Evolutionary conservation across 2,329 filamentous ascomycete genomes (phyloP).

Genomic region (Trichoderma koningii): DNA sequence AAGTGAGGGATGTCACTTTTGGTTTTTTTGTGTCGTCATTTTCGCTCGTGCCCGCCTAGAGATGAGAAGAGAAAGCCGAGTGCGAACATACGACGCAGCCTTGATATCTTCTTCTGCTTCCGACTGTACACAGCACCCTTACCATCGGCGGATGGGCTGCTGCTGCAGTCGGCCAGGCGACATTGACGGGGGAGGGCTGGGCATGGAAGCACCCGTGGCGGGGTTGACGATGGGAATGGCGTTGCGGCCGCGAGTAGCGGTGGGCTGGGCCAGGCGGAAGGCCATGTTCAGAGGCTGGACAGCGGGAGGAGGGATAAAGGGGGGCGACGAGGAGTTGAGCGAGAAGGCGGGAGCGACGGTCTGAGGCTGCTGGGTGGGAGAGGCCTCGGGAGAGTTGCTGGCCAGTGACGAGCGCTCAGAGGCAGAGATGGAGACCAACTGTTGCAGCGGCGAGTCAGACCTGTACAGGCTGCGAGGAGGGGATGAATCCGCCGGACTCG

Average conservation of each 20-base stretch:
- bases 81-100: constrained; percentile 39
- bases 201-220: constrained; percentile 81
- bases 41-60: constrained; percentile 53
- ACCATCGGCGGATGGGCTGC: constrained; percentile 59
- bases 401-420: constrained; percentile 95
- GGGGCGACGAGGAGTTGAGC: constrained; percentile 65
- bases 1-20: constrained; percentile 46
- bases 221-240: constrained; percentile 98
- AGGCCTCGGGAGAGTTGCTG: constrained; percentile 89
- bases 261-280: constrained; percentile 87
- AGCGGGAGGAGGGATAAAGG: constrained; percentile 64
- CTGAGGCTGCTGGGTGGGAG: constrained; percentile 84
- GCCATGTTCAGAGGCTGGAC: constrained; percentile 66
- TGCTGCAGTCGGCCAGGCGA: constrained; percentile 65
- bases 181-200: constrained; percentile 78
- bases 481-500: constrained; percentile 28
- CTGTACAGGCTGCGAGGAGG: constrained; percentile 27
- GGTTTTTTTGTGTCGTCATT: constrained; percentile 35
- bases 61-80: constrained; percentile 44
- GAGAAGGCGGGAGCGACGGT: constrained; percentile 78
- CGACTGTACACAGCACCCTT: constrained; percentile 45
- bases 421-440: constrained; percentile 88
- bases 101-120: constrained; percentile 32
- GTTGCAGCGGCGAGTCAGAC: constrained; percentile 44
- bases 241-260: constrained; percentile 86